phyloP scores from a whole-genome alignment of 2,329 filamentous ascomycete species.

The Penicillium vulpinum region DNA sequence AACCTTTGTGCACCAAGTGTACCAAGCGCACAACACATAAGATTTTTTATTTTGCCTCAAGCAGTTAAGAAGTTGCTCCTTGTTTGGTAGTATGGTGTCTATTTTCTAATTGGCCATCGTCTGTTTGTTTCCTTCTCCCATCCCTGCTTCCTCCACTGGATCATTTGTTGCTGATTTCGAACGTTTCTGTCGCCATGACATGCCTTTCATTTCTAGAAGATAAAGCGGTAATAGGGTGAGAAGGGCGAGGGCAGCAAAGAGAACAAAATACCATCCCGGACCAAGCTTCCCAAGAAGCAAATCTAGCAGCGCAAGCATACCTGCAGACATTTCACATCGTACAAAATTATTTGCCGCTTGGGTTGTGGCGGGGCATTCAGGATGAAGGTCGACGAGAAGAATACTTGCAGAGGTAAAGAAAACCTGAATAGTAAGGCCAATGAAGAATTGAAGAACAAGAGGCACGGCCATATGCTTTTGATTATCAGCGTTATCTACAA shows the following conservation, averaged over 20 bases:
- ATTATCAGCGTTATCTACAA: no score
- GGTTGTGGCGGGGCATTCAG: not conserved
- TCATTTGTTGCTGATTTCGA: not conserved
- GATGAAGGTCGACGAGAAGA: not conserved
- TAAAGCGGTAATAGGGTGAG: not conserved
- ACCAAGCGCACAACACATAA: no score
- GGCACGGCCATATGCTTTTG: no score
- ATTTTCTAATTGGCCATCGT: no score
- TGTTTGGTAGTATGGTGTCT: not conserved
- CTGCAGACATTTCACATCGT: not conserved
- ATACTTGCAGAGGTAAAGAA: not conserved
- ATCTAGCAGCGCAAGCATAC: not conserved
- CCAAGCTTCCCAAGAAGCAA: not conserved
- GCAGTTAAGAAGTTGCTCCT: not conserved
- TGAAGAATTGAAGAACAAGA: no score
- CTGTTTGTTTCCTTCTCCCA: no score
- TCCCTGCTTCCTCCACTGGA: not conserved
- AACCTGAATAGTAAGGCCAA: not conserved
- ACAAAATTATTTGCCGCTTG: not conserved
- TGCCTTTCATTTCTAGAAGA: not conserved
- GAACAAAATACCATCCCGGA: not conserved
- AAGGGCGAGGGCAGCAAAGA: not conserved
- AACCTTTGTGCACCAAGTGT: no score
- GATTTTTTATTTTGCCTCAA: no score
- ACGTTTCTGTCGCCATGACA: not conserved